Evolutionary conservation across 1,139 yeast species (phyloP).

Genomic region (Taiozyma sp.): DNA sequence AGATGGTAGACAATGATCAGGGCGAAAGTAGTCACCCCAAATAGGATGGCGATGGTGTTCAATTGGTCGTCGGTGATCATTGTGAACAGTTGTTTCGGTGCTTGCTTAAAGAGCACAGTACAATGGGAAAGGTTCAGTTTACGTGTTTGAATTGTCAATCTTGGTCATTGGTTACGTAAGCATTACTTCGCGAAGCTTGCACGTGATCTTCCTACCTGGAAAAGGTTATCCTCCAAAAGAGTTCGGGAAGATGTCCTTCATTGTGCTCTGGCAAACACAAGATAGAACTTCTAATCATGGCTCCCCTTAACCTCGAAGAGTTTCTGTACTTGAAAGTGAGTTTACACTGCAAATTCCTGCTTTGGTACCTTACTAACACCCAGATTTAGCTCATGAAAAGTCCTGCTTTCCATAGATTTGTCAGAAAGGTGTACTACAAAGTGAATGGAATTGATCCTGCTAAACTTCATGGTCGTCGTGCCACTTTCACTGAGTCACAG

Average conservation of each 20-base stretch:
- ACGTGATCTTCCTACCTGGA: background rate
- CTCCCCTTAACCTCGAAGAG: slow-evolving; percentile 36
- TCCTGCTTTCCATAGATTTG: slow-evolving; percentile 65
- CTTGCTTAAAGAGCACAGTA: background rate
- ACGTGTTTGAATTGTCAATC: background rate
- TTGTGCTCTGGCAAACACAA: background rate
- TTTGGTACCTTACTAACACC: slow-evolving; percentile 1
- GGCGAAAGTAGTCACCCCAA: slow-evolving; percentile 69
- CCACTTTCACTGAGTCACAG: slow-evolving; percentile 24
- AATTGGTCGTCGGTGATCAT: slow-evolving; percentile 86
- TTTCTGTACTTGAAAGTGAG: slow-evolving; percentile 34
- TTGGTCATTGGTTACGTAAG: background rate
- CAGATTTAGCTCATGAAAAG: slow-evolving; percentile 46
- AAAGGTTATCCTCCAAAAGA: background rate
- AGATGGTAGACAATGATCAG: slow-evolving; percentile 70
- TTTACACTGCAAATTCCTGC: background rate
- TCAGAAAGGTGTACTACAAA: slow-evolving; percentile 55
- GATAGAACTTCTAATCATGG: background rate
- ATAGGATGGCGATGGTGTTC: slow-evolving; percentile 66
- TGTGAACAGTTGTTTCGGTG: background rate
- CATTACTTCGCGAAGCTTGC: background rate
- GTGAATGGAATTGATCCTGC: slow-evolving; percentile 52
- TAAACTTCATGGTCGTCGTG: slow-evolving; percentile 25
- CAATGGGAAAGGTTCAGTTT: background rate
- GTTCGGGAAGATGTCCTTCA: background rate